A percentile compares a stretch with the other conserved stretches of the same genome.
Conservation (phyloP, 164 flowering plant genomes). For the Tinospora cordifolia region DNA sequence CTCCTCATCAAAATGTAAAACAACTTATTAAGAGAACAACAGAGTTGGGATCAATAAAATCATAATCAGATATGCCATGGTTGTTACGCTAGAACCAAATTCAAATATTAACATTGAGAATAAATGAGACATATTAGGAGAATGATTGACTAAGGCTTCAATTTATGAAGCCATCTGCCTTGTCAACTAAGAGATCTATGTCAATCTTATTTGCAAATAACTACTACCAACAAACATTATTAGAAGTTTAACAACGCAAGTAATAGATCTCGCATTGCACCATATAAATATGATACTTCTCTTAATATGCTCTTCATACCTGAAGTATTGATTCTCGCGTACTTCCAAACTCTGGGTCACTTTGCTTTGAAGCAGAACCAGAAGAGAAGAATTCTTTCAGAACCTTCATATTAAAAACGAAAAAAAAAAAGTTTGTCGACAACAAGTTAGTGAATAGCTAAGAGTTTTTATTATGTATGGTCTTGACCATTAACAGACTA, state of each 20-base stretch:
- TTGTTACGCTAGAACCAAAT: too few species aligned
- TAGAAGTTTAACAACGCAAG: not conserved
- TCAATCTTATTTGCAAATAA: not conserved
- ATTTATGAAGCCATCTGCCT: too few species aligned
- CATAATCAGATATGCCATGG: too few species aligned
- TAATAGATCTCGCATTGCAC: not conserved
- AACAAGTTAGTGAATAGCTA: not conserved
- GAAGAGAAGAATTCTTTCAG: constrained; percentile 59
- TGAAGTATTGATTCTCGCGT: constrained; percentile 83
- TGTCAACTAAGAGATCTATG: not conserved
- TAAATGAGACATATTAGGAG: too few species aligned
- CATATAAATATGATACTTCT: not conserved
- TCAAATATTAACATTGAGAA: too few species aligned
- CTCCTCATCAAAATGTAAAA: too few species aligned
- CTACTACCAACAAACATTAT: not conserved
- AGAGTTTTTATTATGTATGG: not conserved
- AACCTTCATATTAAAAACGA: constrained; percentile 49
- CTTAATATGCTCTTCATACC: constrained; percentile 33
- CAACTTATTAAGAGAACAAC: too few species aligned
- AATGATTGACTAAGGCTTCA: too few species aligned
- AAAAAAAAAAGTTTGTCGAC: constrained; percentile 8
- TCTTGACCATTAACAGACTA: not conserved
- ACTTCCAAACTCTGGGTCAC: constrained; percentile 49
- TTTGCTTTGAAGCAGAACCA: constrained; percentile 30
- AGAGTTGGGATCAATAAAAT: too few species aligned